phyloP scores from a whole-genome alignment of 2,329 filamentous ascomycete genomes.

The Colletotrichum siamense region DNA sequence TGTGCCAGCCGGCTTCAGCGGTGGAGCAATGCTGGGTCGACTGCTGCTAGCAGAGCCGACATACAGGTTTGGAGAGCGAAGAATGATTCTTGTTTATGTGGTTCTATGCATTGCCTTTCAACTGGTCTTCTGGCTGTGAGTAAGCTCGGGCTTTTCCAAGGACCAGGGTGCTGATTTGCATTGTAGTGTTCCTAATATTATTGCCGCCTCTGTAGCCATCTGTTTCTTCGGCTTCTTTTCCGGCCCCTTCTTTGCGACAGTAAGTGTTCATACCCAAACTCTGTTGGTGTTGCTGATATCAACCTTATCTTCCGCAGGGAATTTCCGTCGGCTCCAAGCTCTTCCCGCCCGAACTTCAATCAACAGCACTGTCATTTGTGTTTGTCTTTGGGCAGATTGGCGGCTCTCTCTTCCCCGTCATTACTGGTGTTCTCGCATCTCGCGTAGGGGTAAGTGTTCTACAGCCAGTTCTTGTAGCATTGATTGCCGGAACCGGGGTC shows the following conservation, averaged over 20 bases:
- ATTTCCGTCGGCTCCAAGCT: conserved; percentile 59
- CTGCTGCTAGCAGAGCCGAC: conserved; percentile 64
- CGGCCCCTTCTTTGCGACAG: conserved; percentile 63
- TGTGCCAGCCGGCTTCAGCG: conserved; percentile 65
- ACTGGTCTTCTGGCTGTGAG: conserved; percentile 64
- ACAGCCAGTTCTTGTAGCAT: conserved; percentile 55
- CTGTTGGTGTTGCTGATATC: too few species aligned
- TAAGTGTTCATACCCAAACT: conserved; percentile 28
- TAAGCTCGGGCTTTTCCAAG: neutral
- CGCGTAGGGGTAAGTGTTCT: conserved; percentile 50
- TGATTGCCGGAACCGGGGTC: conserved; percentile 50
- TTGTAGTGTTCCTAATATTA: conserved; percentile 44
- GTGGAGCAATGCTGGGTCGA: conserved; percentile 61
- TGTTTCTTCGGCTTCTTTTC: conserved; percentile 62
- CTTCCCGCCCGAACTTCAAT: conserved; percentile 42
- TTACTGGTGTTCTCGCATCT: conserved; percentile 58
- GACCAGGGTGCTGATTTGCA: neutral
- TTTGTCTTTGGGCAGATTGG: conserved; percentile 64
- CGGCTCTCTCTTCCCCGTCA: conserved; percentile 58
- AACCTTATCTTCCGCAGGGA: conserved; percentile 38
- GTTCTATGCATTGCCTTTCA: conserved; percentile 58
- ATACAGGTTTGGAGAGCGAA: conserved; percentile 61
- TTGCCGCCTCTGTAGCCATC: conserved; percentile 58
- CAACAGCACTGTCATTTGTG: conserved; percentile 50
- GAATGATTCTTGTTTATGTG: conserved; percentile 62